Evolutionary conservation across 2,329 filamentous ascomycete genomes (phyloP), one percentile per base, ranked within the genome.

Genomic region (Metarhizium humberi): DNA sequence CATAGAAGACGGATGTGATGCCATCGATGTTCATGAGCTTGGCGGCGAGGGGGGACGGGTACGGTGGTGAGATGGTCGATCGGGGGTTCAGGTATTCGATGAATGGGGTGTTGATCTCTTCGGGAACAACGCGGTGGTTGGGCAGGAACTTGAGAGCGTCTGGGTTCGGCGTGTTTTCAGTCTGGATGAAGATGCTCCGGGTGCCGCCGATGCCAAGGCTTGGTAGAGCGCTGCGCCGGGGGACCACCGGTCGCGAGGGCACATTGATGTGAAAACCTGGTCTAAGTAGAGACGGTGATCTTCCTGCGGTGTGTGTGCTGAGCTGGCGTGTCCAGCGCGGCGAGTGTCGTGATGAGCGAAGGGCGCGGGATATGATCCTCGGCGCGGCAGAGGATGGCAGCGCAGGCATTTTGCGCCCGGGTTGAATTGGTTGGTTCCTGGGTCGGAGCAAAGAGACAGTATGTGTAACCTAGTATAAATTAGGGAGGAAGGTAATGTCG

Each of bases 61-160:
- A 84, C 1, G 92, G 92, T 25, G 92, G 88, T 30, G 90, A 81
- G 60, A 97, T 84, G 3, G 94, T 96, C 42, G 90, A 87, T 55
- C 94, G 87, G 40, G 94, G 91, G 62, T 83, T 88, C 55, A 96
- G 79, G 71, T 97, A 99, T 75, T 99, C 94, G 69, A 97, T 80
- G 71, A 92, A 96, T 7, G 90, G 81, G 2, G 86, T 84, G 6
- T 81, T 74, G 59, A 96, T 77, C 53, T 76, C 77, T 61, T 87
- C 78, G 25, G 94, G 92, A 1, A 99, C 81, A 52, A 99, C 84
- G 43, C 82, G 82, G 71, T 90, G 85, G 73, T 96, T 96, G 2
- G 94, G 94, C 43, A 95, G 81, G 74, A 99, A 99, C 75, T 99
- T 99, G 66, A 97, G 80, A 38, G 91, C 92, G 75, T 97, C 91